Evolutionary conservation across 768 basidiomycete genomes (phyloP).

Genomic region (Serendipita indica): DNA sequence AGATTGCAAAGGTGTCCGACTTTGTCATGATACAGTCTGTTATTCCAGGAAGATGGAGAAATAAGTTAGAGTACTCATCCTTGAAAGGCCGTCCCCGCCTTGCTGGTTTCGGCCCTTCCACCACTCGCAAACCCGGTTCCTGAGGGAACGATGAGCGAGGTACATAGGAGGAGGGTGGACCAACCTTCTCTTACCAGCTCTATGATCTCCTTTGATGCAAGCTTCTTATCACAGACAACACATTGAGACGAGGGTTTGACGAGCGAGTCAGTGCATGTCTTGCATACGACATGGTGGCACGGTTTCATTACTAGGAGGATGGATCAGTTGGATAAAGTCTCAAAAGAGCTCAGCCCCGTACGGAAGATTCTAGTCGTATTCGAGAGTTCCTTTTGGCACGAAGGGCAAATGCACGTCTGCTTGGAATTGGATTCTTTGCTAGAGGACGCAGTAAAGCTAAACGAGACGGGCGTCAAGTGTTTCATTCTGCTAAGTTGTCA

Average conservation of each 20-base stretch:
- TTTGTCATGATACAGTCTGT: no score
- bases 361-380: conserved; percentile 60
- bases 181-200: conserved; percentile 80
- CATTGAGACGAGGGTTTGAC: conserved; percentile 68
- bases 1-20: no score
- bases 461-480: conserved; percentile 64
- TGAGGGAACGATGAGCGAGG: conserved; percentile 19
- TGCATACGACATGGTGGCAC: conserved; percentile 86
- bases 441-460: conserved; percentile 32
- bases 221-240: conserved; percentile 60
- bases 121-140: conserved; percentile 91
- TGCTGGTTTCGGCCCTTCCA: conserved; percentile 81
- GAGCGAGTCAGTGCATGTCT: conserved; percentile 79
- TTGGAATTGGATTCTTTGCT: conserved; percentile 25
- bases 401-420: conserved; percentile 54
- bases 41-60: no score
- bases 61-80: no score
- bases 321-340: neutral
- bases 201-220: conserved; percentile 60
- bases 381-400: conserved; percentile 72
- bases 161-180: conserved; percentile 13
- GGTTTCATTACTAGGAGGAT: conserved; percentile 50
- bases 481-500: conserved; percentile 44
- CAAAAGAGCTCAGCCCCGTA: conserved; percentile 25
- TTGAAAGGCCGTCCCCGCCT: conserved; percentile 71